Evolutionary conservation across 116 monocot species (phyloP).

Genomic region (Iris pallida): DNA sequence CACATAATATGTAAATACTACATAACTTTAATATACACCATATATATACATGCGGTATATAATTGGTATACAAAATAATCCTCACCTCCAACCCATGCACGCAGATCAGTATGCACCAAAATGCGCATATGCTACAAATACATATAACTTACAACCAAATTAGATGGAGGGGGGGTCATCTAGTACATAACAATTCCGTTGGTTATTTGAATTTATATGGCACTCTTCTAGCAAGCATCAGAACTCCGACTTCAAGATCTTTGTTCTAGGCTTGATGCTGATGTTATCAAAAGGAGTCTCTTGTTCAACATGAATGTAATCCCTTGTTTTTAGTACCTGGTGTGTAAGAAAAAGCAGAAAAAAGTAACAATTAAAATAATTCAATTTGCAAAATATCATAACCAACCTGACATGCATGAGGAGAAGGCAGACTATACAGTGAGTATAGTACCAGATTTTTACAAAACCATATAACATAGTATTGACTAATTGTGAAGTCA

Average conservation of each 20-base stretch:
- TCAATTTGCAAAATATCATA: background rate
- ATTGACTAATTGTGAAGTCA: too few species aligned
- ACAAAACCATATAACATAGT: too few species aligned
- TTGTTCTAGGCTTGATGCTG: slow-evolving; percentile 60
- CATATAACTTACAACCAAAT: background rate
- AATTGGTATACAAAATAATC: slow-evolving; percentile 4
- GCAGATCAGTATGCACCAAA: background rate
- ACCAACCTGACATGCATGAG: background rate
- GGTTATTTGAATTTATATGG: background rate
- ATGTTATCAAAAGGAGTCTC: slow-evolving; percentile 57
- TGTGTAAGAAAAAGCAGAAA: background rate
- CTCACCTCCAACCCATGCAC: background rate
- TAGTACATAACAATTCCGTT: background rate
- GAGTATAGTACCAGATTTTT: too few species aligned
- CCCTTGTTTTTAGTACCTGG: slow-evolving; percentile 87
- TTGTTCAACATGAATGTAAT: slow-evolving; percentile 80
- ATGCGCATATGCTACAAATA: background rate
- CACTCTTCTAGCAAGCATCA: slow-evolving; percentile 15
- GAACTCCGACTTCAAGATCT: slow-evolving; percentile 82
- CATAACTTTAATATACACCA: slow-evolving; percentile 10
- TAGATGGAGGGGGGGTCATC: slow-evolving; percentile 5
- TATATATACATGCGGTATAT: background rate
- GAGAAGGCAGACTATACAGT: background rate
- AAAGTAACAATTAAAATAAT: background rate
- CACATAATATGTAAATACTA: background rate